Percentiles rank a stretch among this genome's conserved stretches.
phyloP scores from a whole-genome alignment of 163 green algal genomes.

The Chlorella variabilis region DNA sequence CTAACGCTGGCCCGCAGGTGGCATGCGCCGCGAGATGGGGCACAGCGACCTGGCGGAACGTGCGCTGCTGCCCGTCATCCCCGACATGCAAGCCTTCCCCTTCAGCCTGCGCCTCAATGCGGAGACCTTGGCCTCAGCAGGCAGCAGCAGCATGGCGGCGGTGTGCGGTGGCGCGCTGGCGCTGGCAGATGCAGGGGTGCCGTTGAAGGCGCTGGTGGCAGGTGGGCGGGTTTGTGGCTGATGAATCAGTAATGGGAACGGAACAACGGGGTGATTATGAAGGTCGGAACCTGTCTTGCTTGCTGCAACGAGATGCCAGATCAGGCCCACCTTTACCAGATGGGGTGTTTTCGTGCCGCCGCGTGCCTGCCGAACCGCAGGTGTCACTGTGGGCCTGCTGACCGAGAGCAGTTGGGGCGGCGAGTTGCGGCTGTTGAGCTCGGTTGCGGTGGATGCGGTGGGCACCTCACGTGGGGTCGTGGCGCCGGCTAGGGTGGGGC shows the following conservation, averaged over 20 bases:
- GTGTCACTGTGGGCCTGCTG: conserved; percentile 75
- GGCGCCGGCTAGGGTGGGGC: background rate
- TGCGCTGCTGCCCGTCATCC: conserved; percentile 73
- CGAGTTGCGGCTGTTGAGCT: background rate
- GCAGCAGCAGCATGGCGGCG: conserved; percentile 76
- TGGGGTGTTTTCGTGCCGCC: background rate
- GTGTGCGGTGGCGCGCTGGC: conserved; percentile 78
- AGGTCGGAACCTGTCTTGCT: no score
- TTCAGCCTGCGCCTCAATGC: conserved; percentile 80
- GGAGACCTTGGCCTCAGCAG: conserved; percentile 79
- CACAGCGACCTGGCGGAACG: conserved; percentile 71
- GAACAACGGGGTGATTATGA: no score
- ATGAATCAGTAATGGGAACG: no score
- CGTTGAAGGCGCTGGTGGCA: conserved; percentile 69
- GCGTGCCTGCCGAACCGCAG: background rate
- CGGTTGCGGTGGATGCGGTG: background rate
- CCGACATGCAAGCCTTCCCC: conserved; percentile 72
- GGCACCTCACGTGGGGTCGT: background rate
- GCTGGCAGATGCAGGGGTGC: conserved; percentile 79
- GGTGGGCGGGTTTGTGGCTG: conserved; percentile 31
- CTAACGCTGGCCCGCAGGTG: background rate
- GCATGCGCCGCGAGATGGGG: conserved; percentile 71
- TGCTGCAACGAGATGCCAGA: no score
- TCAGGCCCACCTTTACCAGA: background rate
- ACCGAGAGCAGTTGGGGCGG: conserved; percentile 34